These are phyloP conservation scores for Aeminium ludgeri DNA, from an alignment of 495 filamentous ascomycete genomes.

Conservation along the genomic window DNA sequence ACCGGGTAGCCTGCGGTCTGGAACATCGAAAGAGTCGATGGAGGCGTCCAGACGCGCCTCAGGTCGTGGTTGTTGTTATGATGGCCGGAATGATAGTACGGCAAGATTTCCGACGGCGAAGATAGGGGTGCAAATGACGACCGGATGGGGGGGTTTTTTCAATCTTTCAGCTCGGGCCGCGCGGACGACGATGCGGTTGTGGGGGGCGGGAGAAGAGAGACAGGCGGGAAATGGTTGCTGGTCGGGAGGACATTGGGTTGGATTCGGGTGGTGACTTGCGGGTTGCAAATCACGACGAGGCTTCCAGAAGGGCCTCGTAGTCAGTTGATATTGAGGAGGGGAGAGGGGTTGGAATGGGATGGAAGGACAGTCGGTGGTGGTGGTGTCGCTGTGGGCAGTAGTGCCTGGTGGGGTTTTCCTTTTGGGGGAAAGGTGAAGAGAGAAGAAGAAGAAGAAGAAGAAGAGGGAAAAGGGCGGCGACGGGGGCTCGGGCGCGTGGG, in stretches of 20 bases:
- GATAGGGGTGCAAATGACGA: conserved; percentile 2
- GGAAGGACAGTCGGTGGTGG: too few species aligned
- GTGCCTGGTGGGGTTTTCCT: too few species aligned
- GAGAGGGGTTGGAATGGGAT: too few species aligned
- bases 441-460: too few species aligned
- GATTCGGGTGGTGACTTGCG: conserved; percentile 3
- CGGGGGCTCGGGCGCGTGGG: too few species aligned
- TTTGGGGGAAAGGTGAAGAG: too few species aligned
- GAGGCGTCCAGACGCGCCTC: conserved; percentile 13
- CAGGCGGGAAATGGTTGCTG: conserved; percentile 12
- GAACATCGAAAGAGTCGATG: conserved; percentile 18
- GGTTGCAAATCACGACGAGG: conserved; percentile 12
- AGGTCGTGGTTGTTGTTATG: conserved; percentile 2
- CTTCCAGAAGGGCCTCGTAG: not conserved
- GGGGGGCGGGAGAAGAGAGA: conserved; percentile 18
- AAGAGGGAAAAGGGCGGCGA: too few species aligned
- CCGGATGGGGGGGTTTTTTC: not conserved
- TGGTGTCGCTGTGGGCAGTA: too few species aligned
- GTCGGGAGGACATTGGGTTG: conserved; percentile 19
- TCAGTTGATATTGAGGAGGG: too few species aligned
- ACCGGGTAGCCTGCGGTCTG: conserved; percentile 22
- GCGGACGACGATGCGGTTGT: conserved; percentile 8
- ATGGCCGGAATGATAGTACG: too few species aligned
- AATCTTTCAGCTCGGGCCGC: conserved; percentile 10
- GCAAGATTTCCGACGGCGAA: too few species aligned